Evolutionary conservation across 257 asterid species (phyloP).

Genomic region (Oldenlandia corymbosa): DNA sequence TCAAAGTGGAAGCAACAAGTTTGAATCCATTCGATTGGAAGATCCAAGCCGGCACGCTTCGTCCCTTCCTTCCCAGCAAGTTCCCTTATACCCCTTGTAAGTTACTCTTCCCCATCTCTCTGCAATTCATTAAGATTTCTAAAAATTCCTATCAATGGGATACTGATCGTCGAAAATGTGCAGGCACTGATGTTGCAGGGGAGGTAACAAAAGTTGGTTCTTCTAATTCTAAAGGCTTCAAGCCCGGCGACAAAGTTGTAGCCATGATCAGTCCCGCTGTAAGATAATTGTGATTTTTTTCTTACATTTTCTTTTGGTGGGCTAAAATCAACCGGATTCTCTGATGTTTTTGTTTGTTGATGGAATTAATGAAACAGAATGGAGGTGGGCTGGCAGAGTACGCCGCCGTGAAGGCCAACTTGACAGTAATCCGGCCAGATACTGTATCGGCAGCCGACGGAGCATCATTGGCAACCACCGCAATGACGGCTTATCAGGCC

Average conservation of each 20-base stretch:
- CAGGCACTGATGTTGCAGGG: slow-evolving; percentile 63
- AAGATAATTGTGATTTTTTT: slow-evolving; percentile 2
- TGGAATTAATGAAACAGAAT: slow-evolving; percentile 19
- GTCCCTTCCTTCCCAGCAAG: slow-evolving; percentile 42
- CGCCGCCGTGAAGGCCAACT: slow-evolving; percentile 42
- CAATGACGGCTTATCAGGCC: slow-evolving; percentile 48
- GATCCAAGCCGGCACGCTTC: slow-evolving; percentile 51
- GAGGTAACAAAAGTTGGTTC: slow-evolving; percentile 51
- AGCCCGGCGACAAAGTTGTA: slow-evolving; percentile 57
- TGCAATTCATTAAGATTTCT: no score
- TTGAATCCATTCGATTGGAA: slow-evolving; percentile 66
- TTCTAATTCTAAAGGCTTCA: slow-evolving; percentile 40
- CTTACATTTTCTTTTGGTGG: no score
- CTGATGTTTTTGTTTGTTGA: background rate
- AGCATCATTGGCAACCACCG: slow-evolving; percentile 53
- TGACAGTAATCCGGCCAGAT: slow-evolving; percentile 39
- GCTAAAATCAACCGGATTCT: no score
- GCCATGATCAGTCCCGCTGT: slow-evolving; percentile 32
- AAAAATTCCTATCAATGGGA: no score
- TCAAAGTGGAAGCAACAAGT: slow-evolving; percentile 67
- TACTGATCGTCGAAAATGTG: background rate
- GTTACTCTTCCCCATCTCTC: no score
- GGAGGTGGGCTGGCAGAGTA: slow-evolving; percentile 72
- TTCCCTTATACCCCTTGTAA: no score
- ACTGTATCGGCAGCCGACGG: slow-evolving; percentile 52